These are phyloP conservation scores for Phytophthora hibernalis DNA, from an alignment of 352 stramenopile species.

Conservation along the genomic window DNA sequence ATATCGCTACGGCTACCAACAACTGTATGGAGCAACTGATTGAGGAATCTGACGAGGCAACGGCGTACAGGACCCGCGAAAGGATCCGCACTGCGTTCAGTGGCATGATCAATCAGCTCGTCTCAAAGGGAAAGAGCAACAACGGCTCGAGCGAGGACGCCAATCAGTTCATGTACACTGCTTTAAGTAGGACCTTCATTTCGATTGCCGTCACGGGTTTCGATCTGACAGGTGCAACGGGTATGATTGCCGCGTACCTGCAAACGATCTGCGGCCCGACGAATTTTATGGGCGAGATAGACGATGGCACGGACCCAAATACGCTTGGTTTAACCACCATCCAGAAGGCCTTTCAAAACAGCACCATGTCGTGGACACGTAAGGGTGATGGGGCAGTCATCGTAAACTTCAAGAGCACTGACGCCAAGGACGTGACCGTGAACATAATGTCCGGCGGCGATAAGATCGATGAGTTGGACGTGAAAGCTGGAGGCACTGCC, in stretches of 20 bases:
- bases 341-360: constrained; percentile 52
- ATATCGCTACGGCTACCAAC: constrained; percentile 56
- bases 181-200: constrained; percentile 50
- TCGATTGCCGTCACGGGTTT: constrained; percentile 53
- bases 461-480: not conserved
- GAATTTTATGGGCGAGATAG: constrained; percentile 60
- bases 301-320: constrained; percentile 49
- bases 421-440: not conserved
- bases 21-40: constrained; percentile 56
- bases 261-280: constrained; percentile 70
- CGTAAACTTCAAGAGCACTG: not conserved
- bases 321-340: constrained; percentile 53
- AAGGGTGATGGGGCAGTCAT: not conserved
- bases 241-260: constrained; percentile 52
- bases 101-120: constrained; percentile 61
- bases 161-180: constrained; percentile 47
- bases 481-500: not conserved
- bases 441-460: not conserved
- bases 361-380: constrained; percentile 47
- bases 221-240: constrained; percentile 61
- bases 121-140: constrained; percentile 42
- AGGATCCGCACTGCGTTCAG: constrained; percentile 61
- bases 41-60: constrained; percentile 33
- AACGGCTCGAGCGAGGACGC: constrained; percentile 45
- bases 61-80: constrained; percentile 51